Evolutionary conservation across 2,329 filamentous ascomycete genomes (phyloP).

Genomic region (Stagonosporopsis cucurbitacearum): DNA sequence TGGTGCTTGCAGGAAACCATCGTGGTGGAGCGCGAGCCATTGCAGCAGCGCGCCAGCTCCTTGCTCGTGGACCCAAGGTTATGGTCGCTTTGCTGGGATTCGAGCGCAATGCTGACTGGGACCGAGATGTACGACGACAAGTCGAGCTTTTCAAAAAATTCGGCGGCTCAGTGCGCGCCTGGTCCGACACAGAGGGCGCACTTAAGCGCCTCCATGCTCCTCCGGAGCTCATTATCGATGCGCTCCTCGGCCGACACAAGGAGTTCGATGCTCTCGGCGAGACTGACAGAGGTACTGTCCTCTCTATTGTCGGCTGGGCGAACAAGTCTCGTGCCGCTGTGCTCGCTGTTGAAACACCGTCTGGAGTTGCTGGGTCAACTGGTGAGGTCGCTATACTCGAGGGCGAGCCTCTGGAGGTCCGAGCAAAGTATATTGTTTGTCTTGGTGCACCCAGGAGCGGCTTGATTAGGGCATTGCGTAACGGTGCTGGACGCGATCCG

Average conservation of each 20-base stretch:
- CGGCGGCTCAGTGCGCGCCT: slow-evolving; percentile 73
- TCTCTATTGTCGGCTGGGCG: slow-evolving; percentile 91
- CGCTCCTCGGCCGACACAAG: slow-evolving; percentile 82
- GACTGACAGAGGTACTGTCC: slow-evolving; percentile 81
- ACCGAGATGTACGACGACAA: slow-evolving; percentile 82
- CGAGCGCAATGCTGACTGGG: slow-evolving; percentile 79
- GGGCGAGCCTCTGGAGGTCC: slow-evolving; percentile 78
- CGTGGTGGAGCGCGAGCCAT: slow-evolving; percentile 85
- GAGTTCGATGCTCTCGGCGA: slow-evolving; percentile 87
- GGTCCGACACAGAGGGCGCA: slow-evolving; percentile 63
- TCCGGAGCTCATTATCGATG: slow-evolving; percentile 85
- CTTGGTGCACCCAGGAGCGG: slow-evolving; percentile 88
- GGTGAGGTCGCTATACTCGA: slow-evolving; percentile 67
- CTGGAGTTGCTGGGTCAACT: slow-evolving; percentile 80
- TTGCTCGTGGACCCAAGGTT: slow-evolving; percentile 81
- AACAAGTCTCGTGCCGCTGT: slow-evolving; percentile 85
- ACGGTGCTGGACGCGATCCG: slow-evolving; percentile 58
- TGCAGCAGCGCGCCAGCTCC: slow-evolving; percentile 83
- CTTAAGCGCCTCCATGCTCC: slow-evolving; percentile 65
- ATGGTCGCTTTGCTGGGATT: slow-evolving; percentile 84
- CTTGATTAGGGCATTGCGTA: slow-evolving; percentile 75
- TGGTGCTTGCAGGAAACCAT: slow-evolving; percentile 95
- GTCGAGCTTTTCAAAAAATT: slow-evolving; percentile 83
- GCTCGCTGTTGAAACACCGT: slow-evolving; percentile 88
- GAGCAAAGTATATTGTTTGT: slow-evolving; percentile 81